Conservation (phyloP, 1,284 basidiomycete species). For the Irpex sp. region DNA sequence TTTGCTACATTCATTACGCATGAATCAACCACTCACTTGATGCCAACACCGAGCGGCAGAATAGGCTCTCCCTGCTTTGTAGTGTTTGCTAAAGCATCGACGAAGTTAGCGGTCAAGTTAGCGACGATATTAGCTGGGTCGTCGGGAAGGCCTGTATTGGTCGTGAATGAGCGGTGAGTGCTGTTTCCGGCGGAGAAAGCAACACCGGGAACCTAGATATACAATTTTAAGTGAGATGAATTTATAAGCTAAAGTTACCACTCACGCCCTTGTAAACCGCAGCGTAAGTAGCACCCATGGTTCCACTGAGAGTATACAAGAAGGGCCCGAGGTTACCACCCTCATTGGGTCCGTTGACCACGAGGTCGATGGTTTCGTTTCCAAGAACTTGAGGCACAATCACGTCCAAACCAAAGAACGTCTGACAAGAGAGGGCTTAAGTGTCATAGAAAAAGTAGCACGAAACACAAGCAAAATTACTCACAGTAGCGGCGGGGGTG, state of each 20-base stretch:
- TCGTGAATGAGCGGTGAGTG: slow-evolving; percentile 37
- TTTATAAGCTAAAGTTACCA: not conserved
- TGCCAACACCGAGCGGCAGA: slow-evolving; percentile 32
- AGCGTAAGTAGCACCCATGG: slow-evolving; percentile 34
- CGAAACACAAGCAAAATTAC: not conserved
- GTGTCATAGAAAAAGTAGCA: not conserved
- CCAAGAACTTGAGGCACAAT: slow-evolving; percentile 32
- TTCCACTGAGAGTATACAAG: slow-evolving; percentile 34
- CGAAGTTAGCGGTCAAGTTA: slow-evolving; percentile 30
- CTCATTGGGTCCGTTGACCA: slow-evolving; percentile 37
- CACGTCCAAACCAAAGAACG: slow-evolving; percentile 34
- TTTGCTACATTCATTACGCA: no score
- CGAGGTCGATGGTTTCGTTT: slow-evolving; percentile 30
- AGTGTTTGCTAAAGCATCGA: slow-evolving; percentile 28
- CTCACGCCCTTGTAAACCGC: slow-evolving; percentile 35
- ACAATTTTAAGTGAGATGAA: no score
- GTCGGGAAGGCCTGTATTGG: slow-evolving; percentile 26
- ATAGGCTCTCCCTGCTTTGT: slow-evolving; percentile 27
- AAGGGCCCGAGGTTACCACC: slow-evolving; percentile 34
- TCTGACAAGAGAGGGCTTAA: slow-evolving; percentile 17
- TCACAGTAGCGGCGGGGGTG: slow-evolving; percentile 33
- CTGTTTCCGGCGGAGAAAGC: slow-evolving; percentile 35
- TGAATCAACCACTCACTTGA: slow-evolving; percentile 24
- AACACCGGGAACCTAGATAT: slow-evolving; percentile 31
- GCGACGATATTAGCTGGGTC: slow-evolving; percentile 36